A percentile compares a stretch with the other conserved stretches of the same genome.
Conservation (phyloP, 768 basidiomycete genomes). For the Agaricus sinodeliciosus region DNA sequence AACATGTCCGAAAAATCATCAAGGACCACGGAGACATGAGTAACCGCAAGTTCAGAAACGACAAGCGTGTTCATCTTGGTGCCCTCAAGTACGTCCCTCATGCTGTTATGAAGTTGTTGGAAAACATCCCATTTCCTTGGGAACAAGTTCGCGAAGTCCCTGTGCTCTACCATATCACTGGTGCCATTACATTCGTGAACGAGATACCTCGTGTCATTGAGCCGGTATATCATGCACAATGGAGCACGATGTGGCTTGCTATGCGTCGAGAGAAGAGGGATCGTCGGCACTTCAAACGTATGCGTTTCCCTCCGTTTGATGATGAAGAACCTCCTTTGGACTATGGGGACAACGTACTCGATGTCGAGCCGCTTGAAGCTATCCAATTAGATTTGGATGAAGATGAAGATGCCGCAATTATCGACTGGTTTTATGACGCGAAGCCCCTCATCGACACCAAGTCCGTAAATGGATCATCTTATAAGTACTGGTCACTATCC, state of each 20-base stretch:
- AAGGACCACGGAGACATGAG: constrained; percentile 99
- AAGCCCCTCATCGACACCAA: constrained; percentile 88
- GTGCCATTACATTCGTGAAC: constrained; percentile 99
- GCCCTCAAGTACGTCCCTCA: constrained; percentile 98
- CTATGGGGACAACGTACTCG: constrained; percentile 97
- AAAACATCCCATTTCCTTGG: constrained; percentile 98
- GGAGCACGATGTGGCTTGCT: constrained; percentile 99
- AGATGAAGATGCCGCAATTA: constrained; percentile 85
- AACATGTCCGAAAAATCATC: constrained; percentile 98
- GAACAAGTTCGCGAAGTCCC: constrained; percentile 99
- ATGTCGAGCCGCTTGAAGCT: constrained; percentile 95
- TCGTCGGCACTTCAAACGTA: constrained; percentile 97
- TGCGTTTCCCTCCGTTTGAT: constrained; percentile 99
- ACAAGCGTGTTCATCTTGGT: constrained; percentile 98
- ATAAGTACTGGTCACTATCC: constrained; percentile 88
- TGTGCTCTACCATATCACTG: constrained; percentile 97
- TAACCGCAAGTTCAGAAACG: constrained; percentile 97
- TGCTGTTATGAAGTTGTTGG: constrained; percentile 97
- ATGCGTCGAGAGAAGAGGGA: constrained; percentile 99
- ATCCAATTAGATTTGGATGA: constrained; percentile 94
- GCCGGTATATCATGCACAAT: constrained; percentile 97
- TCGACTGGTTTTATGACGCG: constrained; percentile 98
- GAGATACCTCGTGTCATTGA: constrained; percentile 96
- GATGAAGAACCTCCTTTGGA: constrained; percentile 99
- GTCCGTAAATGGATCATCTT: constrained; percentile 89